Evolutionary conservation across 75 land plant species (phyloP).

Genomic region (Adiantum capillusveneris): DNA sequence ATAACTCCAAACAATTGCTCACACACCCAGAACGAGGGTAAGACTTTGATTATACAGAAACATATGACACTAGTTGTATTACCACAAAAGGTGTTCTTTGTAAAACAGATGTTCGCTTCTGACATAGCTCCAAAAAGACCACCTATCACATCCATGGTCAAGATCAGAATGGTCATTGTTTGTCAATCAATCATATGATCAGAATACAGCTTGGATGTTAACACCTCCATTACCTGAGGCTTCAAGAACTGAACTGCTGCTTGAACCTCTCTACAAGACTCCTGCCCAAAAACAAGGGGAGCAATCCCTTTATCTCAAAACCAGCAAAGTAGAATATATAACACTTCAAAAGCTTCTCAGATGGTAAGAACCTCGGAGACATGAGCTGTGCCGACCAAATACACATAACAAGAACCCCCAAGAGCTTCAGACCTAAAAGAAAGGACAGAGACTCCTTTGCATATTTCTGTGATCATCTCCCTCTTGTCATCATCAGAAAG

Average conservation of each 20-base stretch:
- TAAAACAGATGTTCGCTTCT: slow-evolving; percentile 54
- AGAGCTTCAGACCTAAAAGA: slow-evolving; percentile 57
- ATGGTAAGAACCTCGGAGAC: slow-evolving; percentile 55
- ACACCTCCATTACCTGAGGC: slow-evolving; percentile 85
- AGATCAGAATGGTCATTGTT: too few relatives aligned
- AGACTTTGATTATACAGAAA: slow-evolving; percentile 5
- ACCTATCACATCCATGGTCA: slow-evolving; percentile 31
- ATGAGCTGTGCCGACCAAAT: slow-evolving; percentile 78
- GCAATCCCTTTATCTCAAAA: too few relatives aligned
- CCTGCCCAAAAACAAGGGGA: slow-evolving; percentile 31
- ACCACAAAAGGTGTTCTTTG: slow-evolving; percentile 51
- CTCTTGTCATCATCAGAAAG: slow-evolving; percentile 4
- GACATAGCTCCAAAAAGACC: slow-evolving; percentile 86
- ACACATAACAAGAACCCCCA: slow-evolving; percentile 57
- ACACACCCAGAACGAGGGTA: too few relatives aligned
- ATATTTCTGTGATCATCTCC: slow-evolving; percentile 37
- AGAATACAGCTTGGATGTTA: too few relatives aligned
- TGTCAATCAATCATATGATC: too few relatives aligned
- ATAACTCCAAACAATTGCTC: too few relatives aligned
- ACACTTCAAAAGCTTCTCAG: background rate
- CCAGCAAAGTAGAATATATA: too few relatives aligned
- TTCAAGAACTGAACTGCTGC: slow-evolving; percentile 61
- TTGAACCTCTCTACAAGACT: slow-evolving; percentile 81
- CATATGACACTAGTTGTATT: background rate
- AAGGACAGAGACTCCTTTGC: slow-evolving; percentile 39